Conservation (phyloP, 2,329 filamentous ascomycete genomes). For the Cladosporium sp. region DNA sequence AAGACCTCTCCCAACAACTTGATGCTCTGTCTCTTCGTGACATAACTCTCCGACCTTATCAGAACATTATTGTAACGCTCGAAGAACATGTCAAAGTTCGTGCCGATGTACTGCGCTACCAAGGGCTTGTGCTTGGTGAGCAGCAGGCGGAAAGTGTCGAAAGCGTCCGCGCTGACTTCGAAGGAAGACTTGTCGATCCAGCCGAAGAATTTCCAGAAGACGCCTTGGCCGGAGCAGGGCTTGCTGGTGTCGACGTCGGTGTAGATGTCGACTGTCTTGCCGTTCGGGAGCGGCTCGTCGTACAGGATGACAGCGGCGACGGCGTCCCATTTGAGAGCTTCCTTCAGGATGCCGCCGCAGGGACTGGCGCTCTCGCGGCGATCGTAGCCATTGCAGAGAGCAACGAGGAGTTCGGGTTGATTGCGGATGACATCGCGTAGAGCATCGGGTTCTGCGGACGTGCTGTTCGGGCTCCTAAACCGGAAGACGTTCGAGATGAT, state of each 20-base stretch:
- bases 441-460: conserved; percentile 75
- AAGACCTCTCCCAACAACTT: conserved; percentile 95
- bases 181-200: conserved; percentile 98
- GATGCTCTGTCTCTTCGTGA: conserved; percentile 97
- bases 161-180: conserved; percentile 95
- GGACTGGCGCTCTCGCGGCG: conserved; percentile 88
- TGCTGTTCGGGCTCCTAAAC: conserved; percentile 70
- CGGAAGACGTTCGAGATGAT: conserved; percentile 95
- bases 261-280: conserved; percentile 69
- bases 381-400: conserved; percentile 86
- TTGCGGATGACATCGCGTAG: conserved; percentile 86
- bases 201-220: conserved; percentile 96
- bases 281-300: conserved; percentile 69
- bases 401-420: conserved; percentile 81
- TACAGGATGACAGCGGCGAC: conserved; percentile 90
- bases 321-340: conserved; percentile 87
- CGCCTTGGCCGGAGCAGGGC: conserved; percentile 74
- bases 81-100: conserved; percentile 95
- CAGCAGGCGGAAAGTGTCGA: conserved; percentile 94
- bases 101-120: conserved; percentile 81
- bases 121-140: conserved; percentile 91
- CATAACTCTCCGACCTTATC: conserved; percentile 91
- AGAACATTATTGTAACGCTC: conserved; percentile 83
- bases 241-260: conserved; percentile 69
- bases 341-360: conserved; percentile 84